These are phyloP conservation scores for Leccinum griseonigrum DNA, from an alignment of 1,284 basidiomycete genomes.

Conservation along the genomic window DNA sequence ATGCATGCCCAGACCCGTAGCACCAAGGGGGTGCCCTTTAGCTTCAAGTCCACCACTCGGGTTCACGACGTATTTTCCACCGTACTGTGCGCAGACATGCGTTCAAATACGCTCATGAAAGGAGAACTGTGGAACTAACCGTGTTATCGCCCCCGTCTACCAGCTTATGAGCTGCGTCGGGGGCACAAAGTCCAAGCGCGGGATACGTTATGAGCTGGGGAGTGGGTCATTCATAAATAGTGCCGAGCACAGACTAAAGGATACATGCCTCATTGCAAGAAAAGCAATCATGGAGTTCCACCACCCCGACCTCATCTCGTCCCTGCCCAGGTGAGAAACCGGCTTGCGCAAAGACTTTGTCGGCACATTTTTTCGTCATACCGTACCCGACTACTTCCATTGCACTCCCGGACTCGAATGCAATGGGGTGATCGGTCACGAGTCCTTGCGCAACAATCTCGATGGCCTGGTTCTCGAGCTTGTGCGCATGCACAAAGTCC, in stretches of 20 bases:
- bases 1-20: constrained; percentile 85
- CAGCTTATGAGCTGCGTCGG: constrained; percentile 71
- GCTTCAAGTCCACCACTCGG: constrained; percentile 85
- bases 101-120: background rate
- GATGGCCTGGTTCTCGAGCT: constrained; percentile 83
- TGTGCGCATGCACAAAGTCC: constrained; percentile 73
- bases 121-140: constrained; percentile 37
- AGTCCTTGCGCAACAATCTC: constrained; percentile 70
- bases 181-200: constrained; percentile 72
- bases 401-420: constrained; percentile 64
- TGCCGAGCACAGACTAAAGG: background rate
- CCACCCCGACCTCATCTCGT: constrained; percentile 75
- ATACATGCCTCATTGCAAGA: constrained; percentile 65
- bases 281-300: constrained; percentile 88
- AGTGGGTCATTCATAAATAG: background rate
- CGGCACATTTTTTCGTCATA: constrained; percentile 72
- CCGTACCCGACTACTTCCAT: constrained; percentile 75
- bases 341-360: constrained; percentile 72
- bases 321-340: constrained; percentile 64
- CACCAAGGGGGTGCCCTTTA: constrained; percentile 84
- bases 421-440: constrained; percentile 59
- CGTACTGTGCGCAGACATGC: constrained; percentile 48
- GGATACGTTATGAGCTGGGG: constrained; percentile 76
- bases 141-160: constrained; percentile 82
- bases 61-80: constrained; percentile 86